Evolutionary conservation across 2,329 filamentous ascomycete species (phyloP), one percentile per base, ranked within the genome.

Genomic region (Calonectria montana): DNA sequence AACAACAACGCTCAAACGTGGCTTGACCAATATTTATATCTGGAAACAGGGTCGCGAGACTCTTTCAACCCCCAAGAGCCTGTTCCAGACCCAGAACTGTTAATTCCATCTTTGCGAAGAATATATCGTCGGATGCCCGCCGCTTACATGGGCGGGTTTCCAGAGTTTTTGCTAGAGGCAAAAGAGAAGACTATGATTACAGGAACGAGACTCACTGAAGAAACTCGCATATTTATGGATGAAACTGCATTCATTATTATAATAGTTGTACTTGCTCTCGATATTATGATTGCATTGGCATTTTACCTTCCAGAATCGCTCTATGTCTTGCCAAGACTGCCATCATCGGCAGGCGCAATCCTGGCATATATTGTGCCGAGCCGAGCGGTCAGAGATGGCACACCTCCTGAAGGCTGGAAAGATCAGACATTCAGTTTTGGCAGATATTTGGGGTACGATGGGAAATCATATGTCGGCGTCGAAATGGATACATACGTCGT

Each of bases 281-380:
- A 71, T 15, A 4, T 67, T 23, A 15, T 37, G 4, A 48, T 67
- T 3, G 55, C 57, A 9, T n/a, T 63, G 5, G 37, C 45, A 1
- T 63, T 67, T 21, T 71, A 67, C 27, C 16, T 62, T 1, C 57
- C 48, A 29, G 35, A 43, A 23, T 48, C 47, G 3, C 35, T 39
- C 23, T 61, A 53, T 29, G 23, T 67, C 12, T 15, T 71, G 1
- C 63, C 69, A 16, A 43, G 69, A 3, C 31, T 57, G 9, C 69
- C 69, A 18, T 63, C 45, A 2, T 45, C 63, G 5, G 37, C 45
- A 23, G 55, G 25, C 1, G 63, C 69, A 2, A 47, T 71, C 15
- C 13, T 71, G 6, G 64, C 63, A 16, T 71, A 67, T 8, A 29
- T 67, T 39, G 64, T 47, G 16, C 64, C 69, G 16, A 71, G 69